Percentiles rank a stretch among this genome's conserved stretches.
Evolutionary conservation across 257 asterid species (phyloP).

Genomic region (Solanum tarapatanum): DNA sequence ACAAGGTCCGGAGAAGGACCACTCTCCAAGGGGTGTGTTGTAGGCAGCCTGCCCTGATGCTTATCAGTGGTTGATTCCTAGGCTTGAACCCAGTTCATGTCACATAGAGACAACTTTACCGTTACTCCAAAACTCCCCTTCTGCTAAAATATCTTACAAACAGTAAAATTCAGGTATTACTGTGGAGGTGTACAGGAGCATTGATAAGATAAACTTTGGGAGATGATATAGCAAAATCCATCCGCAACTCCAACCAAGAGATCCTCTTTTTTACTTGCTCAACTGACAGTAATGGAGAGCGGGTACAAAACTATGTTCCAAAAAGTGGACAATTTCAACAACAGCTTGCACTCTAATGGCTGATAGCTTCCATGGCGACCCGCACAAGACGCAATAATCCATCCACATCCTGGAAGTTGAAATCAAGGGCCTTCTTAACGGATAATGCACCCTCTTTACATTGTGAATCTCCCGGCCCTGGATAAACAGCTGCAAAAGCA

Average conservation of each 20-base stretch:
- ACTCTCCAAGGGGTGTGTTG: neutral
- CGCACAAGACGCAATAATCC: slow-evolving; percentile 77
- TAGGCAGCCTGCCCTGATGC: neutral
- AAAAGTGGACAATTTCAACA: slow-evolving; percentile 7
- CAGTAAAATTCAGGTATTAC: slow-evolving; percentile 8
- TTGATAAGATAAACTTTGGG: slow-evolving; percentile 10
- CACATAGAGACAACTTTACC: neutral
- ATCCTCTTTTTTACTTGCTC: slow-evolving; percentile 1
- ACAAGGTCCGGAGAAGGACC: neutral
- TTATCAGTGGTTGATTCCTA: neutral
- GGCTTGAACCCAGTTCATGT: neutral
- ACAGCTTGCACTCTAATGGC: slow-evolving; percentile 26
- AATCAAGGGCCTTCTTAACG: slow-evolving; percentile 77
- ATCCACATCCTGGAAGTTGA: slow-evolving; percentile 82
- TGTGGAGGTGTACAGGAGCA: slow-evolving; percentile 22
- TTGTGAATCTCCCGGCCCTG: slow-evolving; percentile 51
- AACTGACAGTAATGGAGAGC: slow-evolving; percentile 1
- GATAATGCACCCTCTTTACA: slow-evolving; percentile 43
- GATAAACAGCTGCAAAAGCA: slow-evolving; percentile 57
- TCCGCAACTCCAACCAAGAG: neutral
- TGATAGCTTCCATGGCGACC: slow-evolving; percentile 68
- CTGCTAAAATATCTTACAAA: neutral
- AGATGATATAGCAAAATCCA: slow-evolving; percentile 1
- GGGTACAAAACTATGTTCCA: neutral
- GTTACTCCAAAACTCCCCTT: neutral